Percentiles rank a stretch among this genome's conserved stretches.
Conservation (phyloP, 257 asterid genomes). For the Solanum dulcamara region DNA sequence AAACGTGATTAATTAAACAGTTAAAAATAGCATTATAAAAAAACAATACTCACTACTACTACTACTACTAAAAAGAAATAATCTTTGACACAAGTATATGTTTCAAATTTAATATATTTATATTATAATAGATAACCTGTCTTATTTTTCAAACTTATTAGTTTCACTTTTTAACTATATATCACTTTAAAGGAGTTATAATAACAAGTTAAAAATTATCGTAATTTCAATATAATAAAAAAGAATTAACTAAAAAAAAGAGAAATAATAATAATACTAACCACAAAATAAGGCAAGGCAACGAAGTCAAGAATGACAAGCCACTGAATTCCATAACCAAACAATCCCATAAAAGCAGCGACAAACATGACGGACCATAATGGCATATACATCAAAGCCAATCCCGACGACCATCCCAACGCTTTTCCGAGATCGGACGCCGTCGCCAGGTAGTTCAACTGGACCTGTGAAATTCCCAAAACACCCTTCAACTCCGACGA, state of each 20-base stretch:
- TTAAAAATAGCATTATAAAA: not conserved
- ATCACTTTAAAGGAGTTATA: no score
- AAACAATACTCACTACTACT: not conserved
- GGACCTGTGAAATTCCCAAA: slow-evolving; percentile 69
- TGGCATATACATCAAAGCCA: slow-evolving; percentile 60
- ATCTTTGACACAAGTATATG: not conserved
- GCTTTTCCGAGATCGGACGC: slow-evolving; percentile 91
- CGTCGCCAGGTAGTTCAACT: slow-evolving; percentile 75
- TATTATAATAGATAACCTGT: no score
- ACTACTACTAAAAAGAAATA: not conserved
- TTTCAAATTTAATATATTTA: no score
- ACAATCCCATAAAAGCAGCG: slow-evolving; percentile 70
- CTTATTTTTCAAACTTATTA: no score
- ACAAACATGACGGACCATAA: slow-evolving; percentile 61
- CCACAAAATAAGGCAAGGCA: slow-evolving; percentile 69
- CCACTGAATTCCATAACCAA: slow-evolving; percentile 86
- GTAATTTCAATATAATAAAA: no score
- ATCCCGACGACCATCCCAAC: slow-evolving; percentile 86
- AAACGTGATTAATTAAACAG: not conserved
- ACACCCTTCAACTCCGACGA: slow-evolving; percentile 67
- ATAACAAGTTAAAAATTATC: no score
- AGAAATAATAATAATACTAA: slow-evolving; percentile 30
- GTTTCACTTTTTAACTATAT: no score
- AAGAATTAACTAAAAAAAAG: not conserved
- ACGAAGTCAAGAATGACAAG: slow-evolving; percentile 40